These are phyloP conservation scores for Musa acuminata DNA, from an alignment of 176 grass and related monocot genomes.

Conservation along the genomic window DNA sequence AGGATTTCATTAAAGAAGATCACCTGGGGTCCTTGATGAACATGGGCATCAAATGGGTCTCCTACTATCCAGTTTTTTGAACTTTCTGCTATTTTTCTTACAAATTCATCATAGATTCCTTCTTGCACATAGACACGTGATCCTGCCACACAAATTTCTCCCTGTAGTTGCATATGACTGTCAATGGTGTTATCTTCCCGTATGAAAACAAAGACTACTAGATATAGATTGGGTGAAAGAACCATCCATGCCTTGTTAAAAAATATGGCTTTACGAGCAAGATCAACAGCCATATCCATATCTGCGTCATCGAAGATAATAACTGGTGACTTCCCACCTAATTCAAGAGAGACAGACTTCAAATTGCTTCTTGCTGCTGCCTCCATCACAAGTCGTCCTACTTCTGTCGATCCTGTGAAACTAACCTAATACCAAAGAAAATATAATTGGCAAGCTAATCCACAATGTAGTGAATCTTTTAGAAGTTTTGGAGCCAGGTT, in stretches of 20 bases:
- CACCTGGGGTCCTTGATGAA: constrained; percentile 36
- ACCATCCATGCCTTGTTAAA: constrained; percentile 5
- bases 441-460: background rate
- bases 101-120: constrained; percentile 29
- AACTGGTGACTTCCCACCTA: constrained; percentile 51
- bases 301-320: constrained; percentile 49
- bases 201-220: background rate
- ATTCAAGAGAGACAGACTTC: constrained; percentile 43
- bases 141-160: constrained; percentile 29
- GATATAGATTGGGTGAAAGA: too few species aligned
- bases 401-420: constrained; percentile 42
- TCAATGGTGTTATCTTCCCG: background rate
- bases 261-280: constrained; percentile 5
- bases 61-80: constrained; percentile 30
- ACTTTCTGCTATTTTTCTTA: constrained; percentile 23
- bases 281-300: constrained; percentile 38
- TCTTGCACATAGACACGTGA: constrained; percentile 44
- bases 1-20: background rate
- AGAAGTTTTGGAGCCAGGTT: background rate
- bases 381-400: constrained; percentile 39
- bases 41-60: constrained; percentile 26
- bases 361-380: constrained; percentile 38
- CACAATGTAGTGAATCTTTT: background rate
- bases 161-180: constrained; percentile 5
- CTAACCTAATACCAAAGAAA: constrained; percentile 16